Conservation (phyloP, 108 stramenopile genomes). For the Cyclotella kingstonii region DNA sequence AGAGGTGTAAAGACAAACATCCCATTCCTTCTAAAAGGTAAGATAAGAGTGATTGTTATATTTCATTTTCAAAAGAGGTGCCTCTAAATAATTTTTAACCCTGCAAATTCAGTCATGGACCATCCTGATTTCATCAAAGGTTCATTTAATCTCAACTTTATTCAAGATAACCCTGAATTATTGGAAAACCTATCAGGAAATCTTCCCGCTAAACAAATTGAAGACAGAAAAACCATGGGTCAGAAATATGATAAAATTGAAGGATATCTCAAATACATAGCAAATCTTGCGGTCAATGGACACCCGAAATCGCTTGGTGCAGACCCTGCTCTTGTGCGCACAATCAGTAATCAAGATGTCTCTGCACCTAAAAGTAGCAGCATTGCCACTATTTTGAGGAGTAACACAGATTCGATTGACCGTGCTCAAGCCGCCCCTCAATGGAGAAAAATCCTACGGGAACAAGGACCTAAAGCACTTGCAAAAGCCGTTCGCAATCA, state of each 20-base stretch:
- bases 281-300: slow-evolving; percentile 69
- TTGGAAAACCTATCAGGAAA: slow-evolving; percentile 23
- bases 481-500: slow-evolving; percentile 85
- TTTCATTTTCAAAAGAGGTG: neutral
- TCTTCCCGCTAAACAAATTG: slow-evolving; percentile 8
- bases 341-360: slow-evolving; percentile 25
- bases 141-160: slow-evolving; percentile 57
- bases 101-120: slow-evolving; percentile 56
- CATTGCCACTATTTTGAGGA: slow-evolving; percentile 17
- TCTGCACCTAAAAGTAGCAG: slow-evolving; percentile 17
- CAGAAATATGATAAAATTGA: slow-evolving; percentile 50
- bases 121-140: slow-evolving; percentile 69
- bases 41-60: neutral
- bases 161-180: slow-evolving; percentile 53
- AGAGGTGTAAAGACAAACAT: slow-evolving; percentile 50
- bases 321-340: slow-evolving; percentile 30
- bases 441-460: slow-evolving; percentile 51
- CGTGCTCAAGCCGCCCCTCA: slow-evolving; percentile 16
- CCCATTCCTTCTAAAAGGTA: slow-evolving; percentile 54
- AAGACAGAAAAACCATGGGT: slow-evolving; percentile 15
- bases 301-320: slow-evolving; percentile 70
- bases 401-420: slow-evolving; percentile 33
- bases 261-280: slow-evolving; percentile 61
- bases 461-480: slow-evolving; percentile 83
- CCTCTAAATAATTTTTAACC: neutral